Conservation (phyloP, 164 flowering plant genomes). For the Aristolochia fimbriata region DNA sequence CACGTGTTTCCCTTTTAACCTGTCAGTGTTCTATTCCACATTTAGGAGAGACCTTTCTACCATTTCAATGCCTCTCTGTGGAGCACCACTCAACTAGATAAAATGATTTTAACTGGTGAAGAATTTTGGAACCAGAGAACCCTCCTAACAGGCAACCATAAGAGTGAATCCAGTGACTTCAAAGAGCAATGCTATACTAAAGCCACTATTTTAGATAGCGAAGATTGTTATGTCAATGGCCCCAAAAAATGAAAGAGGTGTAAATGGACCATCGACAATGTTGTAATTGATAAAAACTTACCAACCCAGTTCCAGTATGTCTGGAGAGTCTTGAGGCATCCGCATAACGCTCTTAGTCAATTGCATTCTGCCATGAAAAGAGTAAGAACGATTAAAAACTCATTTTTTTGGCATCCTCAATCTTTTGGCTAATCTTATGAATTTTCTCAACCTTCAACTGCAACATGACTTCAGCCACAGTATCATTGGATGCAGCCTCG, state of each 20-base stretch:
- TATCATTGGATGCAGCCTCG: constrained; percentile 66
- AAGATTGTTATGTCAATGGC: background rate
- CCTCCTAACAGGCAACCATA: background rate
- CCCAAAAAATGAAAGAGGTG: background rate
- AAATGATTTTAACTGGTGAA: background rate
- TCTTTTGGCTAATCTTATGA: background rate
- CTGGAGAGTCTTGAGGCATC: constrained; percentile 78
- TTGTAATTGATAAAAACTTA: constrained; percentile 14
- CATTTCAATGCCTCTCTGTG: no score
- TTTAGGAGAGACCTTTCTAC: no score
- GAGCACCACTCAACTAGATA: background rate
- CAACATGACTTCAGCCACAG: constrained; percentile 73
- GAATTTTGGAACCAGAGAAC: background rate
- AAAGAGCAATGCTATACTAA: no score
- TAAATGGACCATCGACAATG: background rate
- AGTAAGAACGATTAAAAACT: constrained; percentile 2
- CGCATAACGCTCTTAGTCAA: constrained; percentile 85
- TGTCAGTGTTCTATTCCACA: no score
- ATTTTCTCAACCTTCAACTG: constrained; percentile 54
- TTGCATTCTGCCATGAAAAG: constrained; percentile 50
- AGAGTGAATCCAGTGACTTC: no score
- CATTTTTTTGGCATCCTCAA: background rate
- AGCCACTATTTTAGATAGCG: background rate
- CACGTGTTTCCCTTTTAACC: no score
- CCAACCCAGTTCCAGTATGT: constrained; percentile 83